Evolutionary conservation across 139 green algal species (phyloP), one percentile per base, ranked within the genome.

Genomic region (Volvox africanus): DNA sequence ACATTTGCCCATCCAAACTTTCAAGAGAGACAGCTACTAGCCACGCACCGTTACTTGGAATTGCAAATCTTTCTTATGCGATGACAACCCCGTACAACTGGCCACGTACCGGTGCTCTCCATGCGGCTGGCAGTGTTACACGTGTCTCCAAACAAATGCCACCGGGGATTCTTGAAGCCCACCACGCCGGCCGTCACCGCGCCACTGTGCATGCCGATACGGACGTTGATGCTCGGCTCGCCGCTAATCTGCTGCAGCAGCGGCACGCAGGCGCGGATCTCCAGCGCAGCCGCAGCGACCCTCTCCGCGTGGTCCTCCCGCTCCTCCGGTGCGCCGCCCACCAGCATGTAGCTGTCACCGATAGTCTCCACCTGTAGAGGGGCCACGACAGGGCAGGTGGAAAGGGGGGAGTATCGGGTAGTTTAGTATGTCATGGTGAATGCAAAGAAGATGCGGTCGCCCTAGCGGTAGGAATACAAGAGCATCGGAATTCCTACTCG

Each of bases 141-240:
- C 0, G 89, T 92, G 81, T 92, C 89, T 6, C 89, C 89, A 44
- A 90, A 90, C 44, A 90, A 77, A 37, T 90, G 86, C 86, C 86
- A 90, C 36, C 86, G 86, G n/a, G 86, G 86, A 69, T 90, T 90
- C 86, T 90, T 90, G 80, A 88, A 92, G 22, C 88, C 88, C 80
- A 92, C 80, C 50, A 92, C 80, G 44, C 88, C 80, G 11, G 88
- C 79, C 28, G 80, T 88, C 28, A 92, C 89, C 0, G 77, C 62
- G 6, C 91, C 93, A 2, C 75, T 89, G 75, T 95, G 88, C 36
- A 94, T 89, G 80, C 93, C 92, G 3, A 94, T 89, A 28, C 93
- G 82, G 69, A 95, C 61, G 61, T 93, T 91, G 24, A 91, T 90
- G 44, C 65, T 69, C 37, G 71, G 71, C 86, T 90, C 86, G 30